Evolutionary conservation across 345 rosid species (phyloP), one percentile per base, ranked within the genome.

Genomic region (Sapria himalayana): DNA sequence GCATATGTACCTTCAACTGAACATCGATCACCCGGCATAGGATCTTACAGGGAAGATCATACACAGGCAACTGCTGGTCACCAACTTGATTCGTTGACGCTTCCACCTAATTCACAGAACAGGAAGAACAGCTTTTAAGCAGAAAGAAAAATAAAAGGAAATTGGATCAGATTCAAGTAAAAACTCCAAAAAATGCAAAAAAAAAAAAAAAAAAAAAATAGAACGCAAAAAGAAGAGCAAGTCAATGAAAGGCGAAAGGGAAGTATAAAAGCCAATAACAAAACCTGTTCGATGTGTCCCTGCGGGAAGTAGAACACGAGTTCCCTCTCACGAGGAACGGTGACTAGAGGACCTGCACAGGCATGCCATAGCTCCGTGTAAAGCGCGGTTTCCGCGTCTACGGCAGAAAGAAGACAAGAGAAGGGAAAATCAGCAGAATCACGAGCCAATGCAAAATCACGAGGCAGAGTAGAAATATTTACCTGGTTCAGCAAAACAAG

Each of bases 261-360:
- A 2, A 22, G 17, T 18, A 10, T 1, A 39, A 5, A 54, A 13
- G 14, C 18, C 20, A 19, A 5, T 9, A 9, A 5, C n/a, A n/a
- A 15, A 52, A 84, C 92, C 84, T 84, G 95, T 58, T 84, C 95
- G 53, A 84, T 73, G 64, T 84, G 95, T 16, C 95, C 95, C 48
- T 76, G 95, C 34, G 92, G 92, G 31, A 84, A 84, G 65, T 84
- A 84, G 47, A 59, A 84, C 22, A 84, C 92, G 15, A 63, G 82
- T 52, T 84, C 84, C 19, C 66, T 58, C 60, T 67, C 71, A 1
- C 84, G 65, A 29, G 95, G 92, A 7, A 84, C 81, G 8, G 73
- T 64, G 16, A 84, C 92, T 11, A 78, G 52, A 29, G 86, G 89
- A 55, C 95, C 95, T 5, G 95, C 95, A 55, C 95, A 84, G 6